A percentile compares a stretch with the other conserved stretches of the same genome.
phyloP scores from a whole-genome alignment of 2,329 filamentous ascomycete genomes.

The Hypomyces perniciosus region DNA sequence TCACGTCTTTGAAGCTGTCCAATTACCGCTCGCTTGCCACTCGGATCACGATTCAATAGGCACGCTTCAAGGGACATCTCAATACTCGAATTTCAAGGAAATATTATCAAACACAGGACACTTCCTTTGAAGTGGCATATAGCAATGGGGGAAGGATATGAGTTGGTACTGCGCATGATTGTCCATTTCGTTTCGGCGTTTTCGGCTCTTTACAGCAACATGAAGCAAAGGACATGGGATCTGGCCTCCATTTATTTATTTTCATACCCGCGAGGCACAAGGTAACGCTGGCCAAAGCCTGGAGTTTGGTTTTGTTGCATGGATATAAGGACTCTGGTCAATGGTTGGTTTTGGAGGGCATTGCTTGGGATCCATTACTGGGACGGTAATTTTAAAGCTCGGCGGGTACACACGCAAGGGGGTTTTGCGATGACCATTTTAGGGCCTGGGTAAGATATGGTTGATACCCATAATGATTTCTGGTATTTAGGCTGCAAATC shows the following conservation, averaged over 20 bases:
- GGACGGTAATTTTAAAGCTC: conserved; percentile 1
- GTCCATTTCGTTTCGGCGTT: background rate
- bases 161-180: background rate
- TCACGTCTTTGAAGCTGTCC: conserved; percentile 50
- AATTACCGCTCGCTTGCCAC: conserved; percentile 49
- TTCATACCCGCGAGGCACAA: conserved; percentile 13
- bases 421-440: conserved; percentile 5
- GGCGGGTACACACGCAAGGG: background rate
- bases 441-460: conserved; percentile 5
- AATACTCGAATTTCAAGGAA: background rate
- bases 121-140: background rate
- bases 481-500: conserved; percentile 4
- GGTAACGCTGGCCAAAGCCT: conserved; percentile 7
- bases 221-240: conserved; percentile 1
- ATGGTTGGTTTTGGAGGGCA: conserved; percentile 2
- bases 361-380: background rate
- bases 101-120: background rate
- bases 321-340: conserved; percentile 16
- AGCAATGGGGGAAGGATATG: background rate
- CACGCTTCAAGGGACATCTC: background rate
- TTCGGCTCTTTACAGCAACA: conserved; percentile 2
- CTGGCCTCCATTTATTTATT: conserved; percentile 4
- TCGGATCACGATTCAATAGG: conserved; percentile 32
- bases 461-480: conserved; percentile 12
- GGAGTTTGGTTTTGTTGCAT: conserved; percentile 18